Base-by-base conservation (phyloP, 176 grass and related monocot genomes). In the Carex kokanica region DNA sequence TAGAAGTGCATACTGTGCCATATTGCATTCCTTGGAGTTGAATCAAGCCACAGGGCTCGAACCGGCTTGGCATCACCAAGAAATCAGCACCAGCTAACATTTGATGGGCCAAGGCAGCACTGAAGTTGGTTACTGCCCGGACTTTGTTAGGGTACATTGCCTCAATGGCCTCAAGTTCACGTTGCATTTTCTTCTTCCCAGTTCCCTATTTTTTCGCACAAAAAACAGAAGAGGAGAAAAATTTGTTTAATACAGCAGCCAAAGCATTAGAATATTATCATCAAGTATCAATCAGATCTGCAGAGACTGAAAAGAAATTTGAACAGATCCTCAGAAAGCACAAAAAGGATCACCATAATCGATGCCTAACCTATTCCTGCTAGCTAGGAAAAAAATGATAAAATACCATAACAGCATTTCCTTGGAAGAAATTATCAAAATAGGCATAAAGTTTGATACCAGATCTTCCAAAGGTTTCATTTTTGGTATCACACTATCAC, bases 1-100 rank as follows among this genome's bases (percentile, higher is more conserved):
- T 58, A 34, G 20, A 82, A 73, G 49, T 59, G 2, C 4, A 12
- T 90, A 98, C 92, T 77, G 87, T 90, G 31, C 95, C 95, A 70
- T 98, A 98, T 79, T 84, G 89, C 95, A 98, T 98, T 36, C 84
- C 92, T 88, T 98, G 95, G 0, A 98, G 85, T 86, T 98, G 95
- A 80, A 98, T 98, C n/a, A 98, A 86, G 0, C 95, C 95, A 27
- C 95, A 98, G 3, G 95, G 95, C 79, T 98, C 95, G 63, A 98
- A 98, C 24, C 95, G 86, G 81, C 90, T 93, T 11, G 92, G 87
- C 78, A 98, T 79, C 29, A 85, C 89, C 29, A 98, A 72, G 45
- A 98, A 14, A 79, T 98, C 95, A 23, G 95, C 92, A 31, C 92
- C 95, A n/a, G 95, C 95, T 90, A 93, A 91, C 72, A 98, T 94